Evolutionary conservation across 257 asterid genomes (phyloP), one percentile per base, ranked within the genome.

Genomic region (Nyctanthes arbortristis): DNA sequence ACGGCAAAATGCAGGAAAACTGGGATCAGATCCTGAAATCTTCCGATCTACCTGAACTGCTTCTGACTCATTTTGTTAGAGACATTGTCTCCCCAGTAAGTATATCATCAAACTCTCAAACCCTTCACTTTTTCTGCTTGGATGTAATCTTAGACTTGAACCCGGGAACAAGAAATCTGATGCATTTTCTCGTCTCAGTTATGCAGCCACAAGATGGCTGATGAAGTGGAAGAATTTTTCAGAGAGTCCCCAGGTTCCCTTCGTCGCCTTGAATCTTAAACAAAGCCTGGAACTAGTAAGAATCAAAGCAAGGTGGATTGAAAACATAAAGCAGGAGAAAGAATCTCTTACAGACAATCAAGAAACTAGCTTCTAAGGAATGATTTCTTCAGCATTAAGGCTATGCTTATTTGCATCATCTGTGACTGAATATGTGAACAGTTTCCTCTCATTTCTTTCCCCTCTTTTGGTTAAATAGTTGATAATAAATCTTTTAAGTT

Each of bases 241-340:
- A 69, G 62, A n/a, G 7, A 55, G 61, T 25, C 77, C 54, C 14
- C 28, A 62, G 10, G 61, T 68, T 55, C 74, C 77, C 28, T 76
- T 81, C 27, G 30, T 75, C 6, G 71, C 43, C 18, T 39, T 65
- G 58, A 72, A 16, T 61, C 66, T 80, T 66, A 65, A 65, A 61
- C 79, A 69, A 56, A 69, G 77, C 57, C 20, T 79, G 55, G 84
- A 76, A 39, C 20, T 68, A 1, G 77, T 79, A 36, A 66, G 81
- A 59, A 76, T 80, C 61, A 76, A 80, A 66, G 79, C 84, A 43
- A 73, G 79, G 75, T 80, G 81, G 84, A 70, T 67, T 36, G 61
- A 76, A 69, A 70, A 73, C 40, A 66, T 69, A 65, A 80, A 65
- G 65, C 49, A 64, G 52, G 84, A 76, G 37, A 11, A 35, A 39